Evolutionary conservation across 169 alveolate species (phyloP), one percentile per base, ranked within the genome.

Genomic region (Babesia bovis): DNA sequence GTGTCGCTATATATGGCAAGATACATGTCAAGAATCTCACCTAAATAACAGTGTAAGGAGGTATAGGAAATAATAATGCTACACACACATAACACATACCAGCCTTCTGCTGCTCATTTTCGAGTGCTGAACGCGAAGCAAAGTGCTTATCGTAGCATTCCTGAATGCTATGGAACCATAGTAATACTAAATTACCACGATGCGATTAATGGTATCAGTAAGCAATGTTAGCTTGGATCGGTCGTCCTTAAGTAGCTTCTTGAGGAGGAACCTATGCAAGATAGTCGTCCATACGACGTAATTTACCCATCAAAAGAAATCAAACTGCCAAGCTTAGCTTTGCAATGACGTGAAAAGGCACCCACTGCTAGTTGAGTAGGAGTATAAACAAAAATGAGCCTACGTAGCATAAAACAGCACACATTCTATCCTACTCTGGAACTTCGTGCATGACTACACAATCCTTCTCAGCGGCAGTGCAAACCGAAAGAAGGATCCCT

Each of bases 311-410:
- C 83, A 21, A 78, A 61, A 21, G 87, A 78, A 12, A 78, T 35
- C 0, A 78, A 49, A 19, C 66, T 26, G 2, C 66, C 45, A 25
- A 70, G 56, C n/a, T 26, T 55, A 35, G 21, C 30, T 35, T 78
- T 67, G 68, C 82, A 32, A 38, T 70, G 75, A 26, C 71, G 49
- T 32, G 49, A 25, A 12, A 81, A 44, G 55, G 32, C 52, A 0
- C 84, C 66, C n/a, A 71, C 66, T 53, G 88, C 72, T 38, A 81
- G 33, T 45, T 81, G 88, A 3, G 88, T 56, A 0, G 88, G 88
- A 0, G 88, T 81, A 35, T 81, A 66, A 21, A 81, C 38, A 57
- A 81, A 71, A 0, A 55, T 47, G 60, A 71, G 59, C 49, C 88
- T 81, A 15, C 32, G 47, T n/a, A 12, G n/a, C 30, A 40, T n/a